phyloP scores from a whole-genome alignment of 1,139 yeast species.

The Saccharomycopsis hybrid region DNA sequence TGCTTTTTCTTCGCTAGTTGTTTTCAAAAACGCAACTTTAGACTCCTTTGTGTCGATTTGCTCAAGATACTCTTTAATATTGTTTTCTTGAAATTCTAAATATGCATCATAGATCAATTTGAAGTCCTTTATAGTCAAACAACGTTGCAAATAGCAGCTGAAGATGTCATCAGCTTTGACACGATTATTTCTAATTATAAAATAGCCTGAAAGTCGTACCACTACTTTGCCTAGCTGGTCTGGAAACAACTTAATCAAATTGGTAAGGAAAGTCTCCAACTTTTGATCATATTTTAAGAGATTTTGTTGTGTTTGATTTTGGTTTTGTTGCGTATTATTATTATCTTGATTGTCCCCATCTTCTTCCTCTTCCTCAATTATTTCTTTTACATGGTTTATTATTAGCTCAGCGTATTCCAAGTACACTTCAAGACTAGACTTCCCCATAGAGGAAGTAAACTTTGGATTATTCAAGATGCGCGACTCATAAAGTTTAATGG shows the following conservation, averaged over 20 bases:
- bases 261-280: slow-evolving; percentile 33
- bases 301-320: neutral
- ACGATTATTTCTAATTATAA: slow-evolving; percentile 32
- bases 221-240: slow-evolving; percentile 53
- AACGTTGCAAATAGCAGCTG: slow-evolving; percentile 28
- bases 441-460: slow-evolving; percentile 31
- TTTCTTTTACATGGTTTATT: too few relatives aligned
- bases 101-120: slow-evolving; percentile 57
- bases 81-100: slow-evolving; percentile 54
- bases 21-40: slow-evolving; percentile 7
- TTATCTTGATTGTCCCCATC: slow-evolving; percentile 25
- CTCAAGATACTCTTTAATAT: slow-evolving; percentile 35
- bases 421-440: slow-evolving; percentile 40
- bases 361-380: too few relatives aligned
- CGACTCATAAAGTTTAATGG: slow-evolving; percentile 26
- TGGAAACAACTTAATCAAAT: slow-evolving; percentile 44
- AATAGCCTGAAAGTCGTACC: slow-evolving; percentile 45
- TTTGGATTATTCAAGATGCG: slow-evolving; percentile 30
- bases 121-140: slow-evolving; percentile 56
- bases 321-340: too few relatives aligned
- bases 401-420: slow-evolving; percentile 34
- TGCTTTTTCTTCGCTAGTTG: neutral
- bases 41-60: slow-evolving; percentile 24
- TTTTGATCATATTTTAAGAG: slow-evolving; percentile 19
- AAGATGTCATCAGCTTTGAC: slow-evolving; percentile 40